A percentile compares a stretch with the other conserved stretches of the same genome.
These are phyloP conservation scores for Atkinsonella texensis DNA, from an alignment of 2,329 filamentous ascomycete species.

Conservation along the genomic window DNA sequence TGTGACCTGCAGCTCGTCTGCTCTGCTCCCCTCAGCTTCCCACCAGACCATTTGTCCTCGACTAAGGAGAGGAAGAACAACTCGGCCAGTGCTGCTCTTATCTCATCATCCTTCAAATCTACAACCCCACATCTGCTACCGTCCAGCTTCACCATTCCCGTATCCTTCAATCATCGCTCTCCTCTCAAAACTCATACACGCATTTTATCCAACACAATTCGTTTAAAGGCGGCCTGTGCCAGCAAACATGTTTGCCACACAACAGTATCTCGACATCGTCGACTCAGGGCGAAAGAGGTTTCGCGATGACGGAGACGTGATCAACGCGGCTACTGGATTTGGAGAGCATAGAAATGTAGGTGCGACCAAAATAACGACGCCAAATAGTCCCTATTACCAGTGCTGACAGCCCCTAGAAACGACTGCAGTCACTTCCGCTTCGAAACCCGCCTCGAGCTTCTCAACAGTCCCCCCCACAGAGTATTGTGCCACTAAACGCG, in stretches of 20 bases:
- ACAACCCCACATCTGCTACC: neutral
- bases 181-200: neutral
- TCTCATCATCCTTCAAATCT: neutral
- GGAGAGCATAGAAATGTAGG: conserved; percentile 39
- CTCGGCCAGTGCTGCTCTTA: neutral
- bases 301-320: conserved; percentile 33
- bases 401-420: conserved; percentile 32
- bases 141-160: neutral
- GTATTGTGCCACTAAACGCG: conserved; percentile 28
- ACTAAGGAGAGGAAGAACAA: neutral
- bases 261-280: conserved; percentile 20
- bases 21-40: neutral
- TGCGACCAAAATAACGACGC: neutral
- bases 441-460: conserved; percentile 29
- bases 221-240: neutral
- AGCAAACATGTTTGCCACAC: conserved; percentile 25
- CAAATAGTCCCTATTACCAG: neutral
- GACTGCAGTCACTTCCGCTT: conserved; percentile 39
- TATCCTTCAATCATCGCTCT: neutral
- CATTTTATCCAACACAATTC: neutral
- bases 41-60: neutral
- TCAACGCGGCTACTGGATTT: conserved; percentile 28
- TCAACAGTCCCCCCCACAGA: conserved; percentile 19
- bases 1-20: neutral
- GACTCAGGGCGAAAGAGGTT: conserved; percentile 31